These are phyloP conservation scores for Syzygium malaccense DNA, from an alignment of 441 rosid species.

Conservation along the genomic window DNA sequence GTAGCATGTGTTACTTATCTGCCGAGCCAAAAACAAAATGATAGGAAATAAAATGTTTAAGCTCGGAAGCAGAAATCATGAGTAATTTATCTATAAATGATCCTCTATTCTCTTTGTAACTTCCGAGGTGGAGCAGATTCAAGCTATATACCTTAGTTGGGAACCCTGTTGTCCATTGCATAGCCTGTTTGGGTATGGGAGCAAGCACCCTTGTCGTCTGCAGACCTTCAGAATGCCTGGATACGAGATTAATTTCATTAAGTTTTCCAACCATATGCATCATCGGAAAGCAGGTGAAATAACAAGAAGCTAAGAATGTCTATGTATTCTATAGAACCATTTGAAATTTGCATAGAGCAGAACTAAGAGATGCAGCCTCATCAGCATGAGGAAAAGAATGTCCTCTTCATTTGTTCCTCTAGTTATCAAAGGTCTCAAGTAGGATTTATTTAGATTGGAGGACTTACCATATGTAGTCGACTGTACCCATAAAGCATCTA, in stretches of 20 bases:
- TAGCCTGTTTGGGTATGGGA: conserved; percentile 75
- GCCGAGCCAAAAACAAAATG: neutral
- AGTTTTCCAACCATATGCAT: neutral
- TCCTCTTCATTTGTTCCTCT: neutral
- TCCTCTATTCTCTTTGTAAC: neutral
- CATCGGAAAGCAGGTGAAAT: neutral
- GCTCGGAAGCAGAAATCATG: neutral
- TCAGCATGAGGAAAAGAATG: neutral
- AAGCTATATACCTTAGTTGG: conserved; percentile 70
- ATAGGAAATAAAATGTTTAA: neutral
- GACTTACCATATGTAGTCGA: conserved; percentile 87
- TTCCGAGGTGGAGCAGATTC: neutral
- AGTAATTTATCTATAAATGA: neutral
- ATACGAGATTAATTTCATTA: conserved; percentile 1
- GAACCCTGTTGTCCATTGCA: conserved; percentile 88
- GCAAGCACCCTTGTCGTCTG: conserved; percentile 82
- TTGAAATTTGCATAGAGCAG: neutral
- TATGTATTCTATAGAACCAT: neutral
- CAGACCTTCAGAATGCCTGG: conserved; percentile 86
- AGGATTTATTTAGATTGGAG: neutral
- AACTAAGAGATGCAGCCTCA: neutral
- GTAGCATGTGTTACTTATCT: neutral
- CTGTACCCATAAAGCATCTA: conserved; percentile 90
- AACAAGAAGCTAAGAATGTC: neutral
- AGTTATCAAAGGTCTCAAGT: neutral